Evolutionary conservation across 2,329 filamentous ascomycete species (phyloP).

Genomic region (Neonectria magnoliae): DNA sequence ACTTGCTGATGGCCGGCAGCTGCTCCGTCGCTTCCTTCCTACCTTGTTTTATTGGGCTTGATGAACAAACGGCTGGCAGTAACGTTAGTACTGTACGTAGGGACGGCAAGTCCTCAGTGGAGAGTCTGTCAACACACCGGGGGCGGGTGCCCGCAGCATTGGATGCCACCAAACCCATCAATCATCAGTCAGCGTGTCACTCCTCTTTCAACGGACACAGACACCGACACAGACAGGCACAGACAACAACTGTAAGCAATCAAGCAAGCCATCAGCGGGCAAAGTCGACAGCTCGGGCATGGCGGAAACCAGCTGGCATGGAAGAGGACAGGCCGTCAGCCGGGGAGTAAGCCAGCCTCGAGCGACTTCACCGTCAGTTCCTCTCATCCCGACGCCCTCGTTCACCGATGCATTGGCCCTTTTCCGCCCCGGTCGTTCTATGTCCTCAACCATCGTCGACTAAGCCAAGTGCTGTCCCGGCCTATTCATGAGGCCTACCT

Average conservation of each 20-base stretch:
- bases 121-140: conserved; percentile 9
- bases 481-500: conserved; percentile 22
- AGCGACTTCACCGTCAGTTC: background rate
- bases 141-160: conserved; percentile 23
- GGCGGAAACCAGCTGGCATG: background rate
- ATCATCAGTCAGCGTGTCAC: conserved; percentile 22
- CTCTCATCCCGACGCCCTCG: conserved; percentile 7
- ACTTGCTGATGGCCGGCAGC: background rate
- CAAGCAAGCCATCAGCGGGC: conserved; percentile 10
- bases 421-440: conserved; percentile 17
- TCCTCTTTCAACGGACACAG: conserved; percentile 4
- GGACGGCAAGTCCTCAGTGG: background rate
- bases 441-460: conserved; percentile 9
- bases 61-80: background rate
- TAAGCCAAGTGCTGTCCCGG: conserved; percentile 19
- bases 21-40: background rate
- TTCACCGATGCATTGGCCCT: conserved; percentile 14
- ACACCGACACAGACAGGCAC: conserved; percentile 1
- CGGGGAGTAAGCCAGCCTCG: background rate
- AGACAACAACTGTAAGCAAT: conserved; percentile 20
- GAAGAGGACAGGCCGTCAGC: conserved; percentile 1
- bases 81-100: too few species aligned
- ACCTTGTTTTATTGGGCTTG: background rate
- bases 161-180: conserved; percentile 6
- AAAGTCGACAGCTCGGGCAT: conserved; percentile 4